These are phyloP conservation scores for Fusarium oxysporum DNA, from an alignment of 2,329 filamentous ascomycete genomes.

Conservation along the genomic window DNA sequence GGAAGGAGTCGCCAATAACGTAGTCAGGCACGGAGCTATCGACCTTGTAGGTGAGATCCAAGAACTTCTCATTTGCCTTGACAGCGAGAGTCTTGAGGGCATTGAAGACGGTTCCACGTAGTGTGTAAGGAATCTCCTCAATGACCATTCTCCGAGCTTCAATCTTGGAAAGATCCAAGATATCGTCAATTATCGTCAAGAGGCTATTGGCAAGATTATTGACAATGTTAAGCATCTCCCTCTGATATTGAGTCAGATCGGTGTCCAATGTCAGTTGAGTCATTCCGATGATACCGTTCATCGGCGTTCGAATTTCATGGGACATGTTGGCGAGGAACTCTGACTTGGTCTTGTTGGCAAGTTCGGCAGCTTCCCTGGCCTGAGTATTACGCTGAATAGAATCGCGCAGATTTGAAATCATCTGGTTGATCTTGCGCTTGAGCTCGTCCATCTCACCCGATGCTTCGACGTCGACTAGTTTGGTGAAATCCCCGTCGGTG, in stretches of 20 bases:
- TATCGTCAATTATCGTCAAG: slow-evolving; percentile 94
- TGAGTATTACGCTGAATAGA: slow-evolving; percentile 97
- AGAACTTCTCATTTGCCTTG: slow-evolving; percentile 94
- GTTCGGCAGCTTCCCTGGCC: slow-evolving; percentile 92
- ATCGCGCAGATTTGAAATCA: slow-evolving; percentile 95
- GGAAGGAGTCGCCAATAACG: slow-evolving; percentile 96
- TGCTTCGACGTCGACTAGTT: slow-evolving; percentile 95
- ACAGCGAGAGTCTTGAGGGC: slow-evolving; percentile 96
- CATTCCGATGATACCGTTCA: slow-evolving; percentile 99
- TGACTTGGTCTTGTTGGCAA: slow-evolving; percentile 98
- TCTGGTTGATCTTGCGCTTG: slow-evolving; percentile 99
- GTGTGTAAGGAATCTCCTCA: slow-evolving; percentile 95
- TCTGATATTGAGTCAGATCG: slow-evolving; percentile 91
- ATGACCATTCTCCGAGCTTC: slow-evolving; percentile 98
- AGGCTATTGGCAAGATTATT: slow-evolving; percentile 96
- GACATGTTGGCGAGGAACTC: slow-evolving; percentile 99
- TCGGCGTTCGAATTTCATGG: slow-evolving; percentile 96
- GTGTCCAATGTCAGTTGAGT: slow-evolving; percentile 96
- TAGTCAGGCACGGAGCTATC: slow-evolving; percentile 95
- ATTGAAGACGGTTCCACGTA: slow-evolving; percentile 95
- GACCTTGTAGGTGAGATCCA: slow-evolving; percentile 93
- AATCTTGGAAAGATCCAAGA: slow-evolving; percentile 81
- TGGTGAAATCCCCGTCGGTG: slow-evolving; percentile 96
- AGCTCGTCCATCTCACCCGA: slow-evolving; percentile 99
- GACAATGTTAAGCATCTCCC: slow-evolving; percentile 98